Evolutionary conservation across 805 yeast species (phyloP), one percentile per base, ranked within the genome.

Genomic region (Kodamaea neixiangensis): DNA sequence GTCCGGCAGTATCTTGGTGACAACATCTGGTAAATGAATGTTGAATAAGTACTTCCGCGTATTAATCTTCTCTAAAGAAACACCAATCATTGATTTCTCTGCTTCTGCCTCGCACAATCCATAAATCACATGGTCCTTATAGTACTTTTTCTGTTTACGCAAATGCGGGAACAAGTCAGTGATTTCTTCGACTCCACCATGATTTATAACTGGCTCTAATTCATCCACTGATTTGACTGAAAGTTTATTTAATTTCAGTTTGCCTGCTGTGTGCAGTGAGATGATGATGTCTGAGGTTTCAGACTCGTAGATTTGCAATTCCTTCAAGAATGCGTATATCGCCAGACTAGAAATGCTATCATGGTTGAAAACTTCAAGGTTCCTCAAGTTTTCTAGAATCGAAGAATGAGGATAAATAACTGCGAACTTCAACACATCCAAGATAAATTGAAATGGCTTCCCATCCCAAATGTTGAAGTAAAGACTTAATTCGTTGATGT

Each of bases 1-100:
- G 18, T 54, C 56, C 1, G 79, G 79, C 2, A 64, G 17, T 3
- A 75, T 33, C 44, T 58, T 66, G 1, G 76, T 59, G 7, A 69
- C 68, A 3, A 73, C 47, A 55, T 77, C 81, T 3, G 79, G 77
- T 7, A 77, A 55, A 55, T 77, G 81, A 6, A 77, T 49, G 48
- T 72, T 68, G 9, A 77, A 46, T 4, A 54, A 43, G 50, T 69
- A 67, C 47, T 68, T 69, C 37, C 78, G 56, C 9, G 73, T 54
- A 54, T 69, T 73, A 43, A 68, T 52, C 46, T 67, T 66, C 42
- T 66, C 72, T 29, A 75, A 48, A 1, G 81, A 77, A 1, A 76
- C 53, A 1, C 68, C 78, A 49, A 71, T 14, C 41, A 37, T 37
- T 13, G 50, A 33, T 14, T n/a, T 13, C 3, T 22, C 45, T 13